phyloP scores from a whole-genome alignment of 768 basidiomycete genomes.

The Melanogaster broomeanus region DNA sequence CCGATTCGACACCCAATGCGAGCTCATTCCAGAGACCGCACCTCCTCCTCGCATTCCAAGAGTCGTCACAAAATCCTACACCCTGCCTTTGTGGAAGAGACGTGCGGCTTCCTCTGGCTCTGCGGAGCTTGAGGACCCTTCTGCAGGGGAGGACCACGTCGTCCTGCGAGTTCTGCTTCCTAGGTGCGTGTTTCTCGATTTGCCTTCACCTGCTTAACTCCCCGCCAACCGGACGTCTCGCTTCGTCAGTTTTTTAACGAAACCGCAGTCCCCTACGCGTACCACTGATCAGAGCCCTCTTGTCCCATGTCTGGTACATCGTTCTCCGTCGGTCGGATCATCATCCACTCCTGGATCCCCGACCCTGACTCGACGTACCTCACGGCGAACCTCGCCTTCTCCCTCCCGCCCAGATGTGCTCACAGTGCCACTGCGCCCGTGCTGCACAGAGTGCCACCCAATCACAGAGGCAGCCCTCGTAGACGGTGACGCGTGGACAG shows the following conservation, averaged over 20 bases:
- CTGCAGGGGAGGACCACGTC: constrained; percentile 44
- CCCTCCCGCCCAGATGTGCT: constrained; percentile 41
- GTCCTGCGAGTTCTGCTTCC: constrained; percentile 64
- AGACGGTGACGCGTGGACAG: constrained; percentile 61
- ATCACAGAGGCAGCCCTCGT: constrained; percentile 57
- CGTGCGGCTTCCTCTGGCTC: constrained; percentile 17
- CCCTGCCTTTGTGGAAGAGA: constrained; percentile 69
- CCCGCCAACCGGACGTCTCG: background rate
- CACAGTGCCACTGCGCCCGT: constrained; percentile 71
- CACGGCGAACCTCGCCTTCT: constrained; percentile 26
- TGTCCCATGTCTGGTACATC: constrained; percentile 58
- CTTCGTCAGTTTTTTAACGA: constrained; percentile 42
- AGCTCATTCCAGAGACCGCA: constrained; percentile 66
- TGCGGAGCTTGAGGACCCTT: constrained; percentile 20
- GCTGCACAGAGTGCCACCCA: constrained; percentile 63
- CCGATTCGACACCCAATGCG: constrained; percentile 71
- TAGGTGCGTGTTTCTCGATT: constrained; percentile 43
- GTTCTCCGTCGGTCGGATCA: constrained; percentile 30
- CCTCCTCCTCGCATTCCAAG: constrained; percentile 46
- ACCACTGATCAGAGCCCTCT: constrained; percentile 37
- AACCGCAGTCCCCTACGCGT: constrained; percentile 43
- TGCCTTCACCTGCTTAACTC: background rate
- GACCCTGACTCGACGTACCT: constrained; percentile 16
- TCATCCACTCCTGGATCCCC: background rate
- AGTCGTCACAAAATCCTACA: constrained; percentile 64